Percentiles rank a stretch among this genome's conserved stretches.
Conservation (phyloP, 2,329 filamentous ascomycete genomes). For the Colletotrichum theobromicola region DNA sequence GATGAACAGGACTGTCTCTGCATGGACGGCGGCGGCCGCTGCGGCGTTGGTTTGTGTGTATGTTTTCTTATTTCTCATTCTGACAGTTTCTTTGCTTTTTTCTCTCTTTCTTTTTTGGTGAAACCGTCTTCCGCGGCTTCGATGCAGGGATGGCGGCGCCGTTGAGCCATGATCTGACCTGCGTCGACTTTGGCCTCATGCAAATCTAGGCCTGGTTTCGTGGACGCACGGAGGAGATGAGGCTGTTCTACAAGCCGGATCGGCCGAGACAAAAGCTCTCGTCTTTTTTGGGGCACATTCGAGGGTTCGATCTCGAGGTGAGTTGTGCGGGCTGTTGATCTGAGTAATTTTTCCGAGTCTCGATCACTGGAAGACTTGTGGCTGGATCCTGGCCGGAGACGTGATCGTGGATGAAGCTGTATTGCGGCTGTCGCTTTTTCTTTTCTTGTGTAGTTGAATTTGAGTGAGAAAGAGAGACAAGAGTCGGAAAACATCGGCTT, state of each 20-base stretch:
- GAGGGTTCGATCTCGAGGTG: neutral
- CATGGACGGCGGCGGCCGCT: neutral
- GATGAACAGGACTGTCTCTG: neutral
- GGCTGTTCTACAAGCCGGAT: neutral
- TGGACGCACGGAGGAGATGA: neutral
- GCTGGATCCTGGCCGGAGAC: neutral
- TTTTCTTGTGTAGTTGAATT: neutral
- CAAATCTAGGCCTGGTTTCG: neutral
- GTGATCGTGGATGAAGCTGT: neutral
- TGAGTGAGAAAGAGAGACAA: neutral
- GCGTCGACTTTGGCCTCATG: neutral
- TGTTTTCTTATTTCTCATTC: neutral
- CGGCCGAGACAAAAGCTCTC: neutral
- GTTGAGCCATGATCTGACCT: neutral
- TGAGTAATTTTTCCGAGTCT: neutral
- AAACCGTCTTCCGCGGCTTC: neutral
- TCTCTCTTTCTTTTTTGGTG: neutral
- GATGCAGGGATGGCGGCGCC: neutral
- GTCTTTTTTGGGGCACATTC: neutral
- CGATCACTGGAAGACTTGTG: neutral
- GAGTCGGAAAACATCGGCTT: neutral
- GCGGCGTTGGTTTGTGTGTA: neutral
- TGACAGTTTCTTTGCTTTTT: neutral
- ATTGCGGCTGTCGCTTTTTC: neutral
- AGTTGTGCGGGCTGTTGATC: neutral